Conservation (phyloP, 2,329 filamentous ascomycete species). For the Aspergillus ustus region DNA sequence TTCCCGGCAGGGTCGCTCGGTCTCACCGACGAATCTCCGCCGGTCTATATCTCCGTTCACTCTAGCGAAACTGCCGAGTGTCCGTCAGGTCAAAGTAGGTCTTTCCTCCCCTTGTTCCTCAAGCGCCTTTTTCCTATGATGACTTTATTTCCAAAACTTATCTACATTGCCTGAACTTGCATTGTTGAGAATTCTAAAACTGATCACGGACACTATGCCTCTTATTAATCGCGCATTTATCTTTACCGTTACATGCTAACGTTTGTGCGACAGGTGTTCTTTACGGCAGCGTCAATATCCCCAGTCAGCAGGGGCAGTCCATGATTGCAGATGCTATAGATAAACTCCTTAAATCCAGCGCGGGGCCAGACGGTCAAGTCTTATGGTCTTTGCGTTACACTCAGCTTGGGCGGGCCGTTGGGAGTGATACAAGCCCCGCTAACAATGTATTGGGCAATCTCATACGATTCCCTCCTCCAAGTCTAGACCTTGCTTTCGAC, state of each 20-base stretch:
- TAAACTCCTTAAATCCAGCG: constrained; percentile 45
- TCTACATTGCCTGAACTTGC: constrained; percentile 99
- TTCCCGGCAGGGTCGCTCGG: constrained; percentile 40
- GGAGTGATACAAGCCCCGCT: constrained; percentile 14
- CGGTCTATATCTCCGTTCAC: constrained; percentile 70
- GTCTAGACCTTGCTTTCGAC: constrained; percentile 73
- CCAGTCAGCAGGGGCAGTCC: constrained; percentile 42
- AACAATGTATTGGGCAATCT: constrained; percentile 47
- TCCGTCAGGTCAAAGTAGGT: constrained; percentile 87
- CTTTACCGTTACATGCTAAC: constrained; percentile 41
- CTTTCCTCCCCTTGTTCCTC: constrained; percentile 19
- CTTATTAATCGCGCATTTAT: constrained; percentile 25
- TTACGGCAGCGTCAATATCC: constrained; percentile 56
- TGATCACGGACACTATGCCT: constrained; percentile 64
- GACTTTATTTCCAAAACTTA: constrained; percentile 78
- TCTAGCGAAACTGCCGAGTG: constrained; percentile 94
- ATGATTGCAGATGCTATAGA: constrained; percentile 46
- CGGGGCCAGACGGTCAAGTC: constrained; percentile 39
- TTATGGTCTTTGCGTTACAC: constrained; percentile 61
- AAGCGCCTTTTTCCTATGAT: constrained; percentile 69
- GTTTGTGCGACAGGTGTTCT: constrained; percentile 56
- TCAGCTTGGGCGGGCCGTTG: constrained; percentile 43
- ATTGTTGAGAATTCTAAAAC: constrained; percentile 81
- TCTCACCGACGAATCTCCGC: constrained; percentile 41
- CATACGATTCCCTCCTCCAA: constrained; percentile 62